Evolutionary conservation across 768 basidiomycete species (phyloP).

Genomic region (Pulveroboletus sp.): DNA sequence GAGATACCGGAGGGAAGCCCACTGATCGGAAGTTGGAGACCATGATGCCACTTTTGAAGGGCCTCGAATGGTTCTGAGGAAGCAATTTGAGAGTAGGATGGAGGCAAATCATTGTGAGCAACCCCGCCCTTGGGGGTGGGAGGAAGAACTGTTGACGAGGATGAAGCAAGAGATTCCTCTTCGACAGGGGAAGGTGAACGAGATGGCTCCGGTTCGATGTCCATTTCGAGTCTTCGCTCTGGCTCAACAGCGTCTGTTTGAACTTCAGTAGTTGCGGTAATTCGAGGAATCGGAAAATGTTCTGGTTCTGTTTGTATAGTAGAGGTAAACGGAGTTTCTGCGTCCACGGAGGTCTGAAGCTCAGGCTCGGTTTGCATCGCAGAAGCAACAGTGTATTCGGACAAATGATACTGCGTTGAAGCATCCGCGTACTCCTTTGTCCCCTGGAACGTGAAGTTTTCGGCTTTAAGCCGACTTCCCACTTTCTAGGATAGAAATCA

Average conservation of each 20-base stretch:
- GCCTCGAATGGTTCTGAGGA: slow-evolving; percentile 52
- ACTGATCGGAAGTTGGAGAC: slow-evolving; percentile 45
- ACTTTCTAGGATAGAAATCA: slow-evolving; percentile 52
- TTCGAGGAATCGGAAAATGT: slow-evolving; percentile 26
- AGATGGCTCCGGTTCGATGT: slow-evolving; percentile 28
- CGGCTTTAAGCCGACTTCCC: slow-evolving; percentile 51
- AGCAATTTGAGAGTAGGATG: slow-evolving; percentile 66
- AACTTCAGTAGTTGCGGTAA: slow-evolving; percentile 51
- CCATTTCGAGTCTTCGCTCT: slow-evolving; percentile 37
- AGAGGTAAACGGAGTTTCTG: slow-evolving; percentile 31
- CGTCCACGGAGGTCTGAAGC: slow-evolving; percentile 53
- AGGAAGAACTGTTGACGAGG: slow-evolving; percentile 70
- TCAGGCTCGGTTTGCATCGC: slow-evolving; percentile 64
- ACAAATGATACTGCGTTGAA: slow-evolving; percentile 65
- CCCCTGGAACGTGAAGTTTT: slow-evolving; percentile 51
- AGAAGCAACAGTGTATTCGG: slow-evolving; percentile 45
- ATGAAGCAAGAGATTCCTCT: slow-evolving; percentile 64
- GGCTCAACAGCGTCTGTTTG: slow-evolving; percentile 53
- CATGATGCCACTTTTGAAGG: slow-evolving; percentile 71
- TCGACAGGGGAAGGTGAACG: slow-evolving; percentile 45
- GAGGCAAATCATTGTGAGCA: slow-evolving; percentile 55
- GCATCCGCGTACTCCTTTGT: slow-evolving; percentile 75
- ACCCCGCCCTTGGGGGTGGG: slow-evolving; percentile 60
- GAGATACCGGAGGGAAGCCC: slow-evolving; percentile 54
- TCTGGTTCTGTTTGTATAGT: slow-evolving; percentile 41